Evolutionary conservation across 106 monocot genomes (phyloP), one percentile per base, ranked within the genome.

Genomic region (Agapanthus africanus): DNA sequence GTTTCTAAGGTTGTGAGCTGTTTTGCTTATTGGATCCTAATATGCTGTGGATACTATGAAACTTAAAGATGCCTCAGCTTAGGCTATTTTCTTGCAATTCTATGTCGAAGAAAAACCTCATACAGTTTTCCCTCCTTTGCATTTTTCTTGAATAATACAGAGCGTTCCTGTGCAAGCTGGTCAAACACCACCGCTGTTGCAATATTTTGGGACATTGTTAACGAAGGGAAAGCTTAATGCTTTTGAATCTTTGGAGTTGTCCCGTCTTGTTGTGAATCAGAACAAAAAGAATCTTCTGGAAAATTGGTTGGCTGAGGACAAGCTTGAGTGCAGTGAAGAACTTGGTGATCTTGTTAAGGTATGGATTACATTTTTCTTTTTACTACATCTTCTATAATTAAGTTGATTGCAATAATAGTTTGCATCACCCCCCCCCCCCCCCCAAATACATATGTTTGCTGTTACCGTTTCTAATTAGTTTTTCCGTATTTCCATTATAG

Each of bases 341-440:
- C 92, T 99, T 37, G 97, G 97, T 26, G 92, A 99, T 79, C 92
- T 99, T 82, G 97, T 92, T 61, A 99, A 99, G 90, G 97, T 99
- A 49, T 31, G 37, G 37, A 9, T 10, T 44, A 4, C 2, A 19
- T 23, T 21, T 19, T 59, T 11, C 46, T n/a, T 59, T 32, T 54
- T 35, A 0, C 11, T 51, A 61, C 1, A 16, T 28, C 13, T n/a
- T n/a, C n/a, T 65, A n/a, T 63, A 54, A 38, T 66, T 7, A 34
- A 40, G 33, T 49, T 47, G 39, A 33, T 44, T 75, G 18, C 66
- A 31, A 1, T 22, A 18, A 27, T 54, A 18, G 11, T 30, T 57
- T 59, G 42, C 21, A 13, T 75, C 40, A 14, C 16, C n/a, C n/a
- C n/a, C n/a, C n/a, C n/a, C n/a, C n/a, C n/a, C n/a, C n/a, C n/a